Base-by-base conservation (phyloP, 1,284 basidiomycete species). In the Boletus semigastroideus region DNA sequence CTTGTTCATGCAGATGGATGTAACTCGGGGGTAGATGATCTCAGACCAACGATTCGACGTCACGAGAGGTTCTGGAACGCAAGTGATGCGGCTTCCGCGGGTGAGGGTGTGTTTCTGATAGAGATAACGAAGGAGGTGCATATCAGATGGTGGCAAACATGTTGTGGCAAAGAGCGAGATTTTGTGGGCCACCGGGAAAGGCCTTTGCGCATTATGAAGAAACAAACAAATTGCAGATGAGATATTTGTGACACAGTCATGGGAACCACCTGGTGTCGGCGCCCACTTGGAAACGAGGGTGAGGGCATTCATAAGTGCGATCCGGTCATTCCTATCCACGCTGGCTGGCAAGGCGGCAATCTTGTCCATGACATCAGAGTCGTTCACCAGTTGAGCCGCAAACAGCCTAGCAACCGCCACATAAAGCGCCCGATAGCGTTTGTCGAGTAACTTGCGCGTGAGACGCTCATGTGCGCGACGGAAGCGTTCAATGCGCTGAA, bases 251-350 rank as follows among this genome's bases (percentile, higher is more conserved):
- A 77, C 69, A 10, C 78, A 75, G 62, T 89, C 87, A 54, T 87
- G 84, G 2, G 80, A 74, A 5, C 73, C 67, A 4, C 68, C 74
- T 5, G 82, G 79, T 2, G 80, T 78, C 0, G 87, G 86, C 0
- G 84, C 84, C 86, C 86, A 89, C 66, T 89, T 90, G 5, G 76
- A 76, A 1, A 78, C 84, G 14, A 86, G 77, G 2, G 77, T 78
- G 28, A 88, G 68, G 25, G 72, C 66, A 52, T 68, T 69, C 17
- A 76, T 59, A 28, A 82, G 68, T 0, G 63, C 37, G 28, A 64
- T 55, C 16, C 66, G 67, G 42, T 76, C 69, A 5, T 65, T 33
- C 49, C 74, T 69, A 9, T 60, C n/a, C 1, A 47, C 61, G 31
- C 63, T 56, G 0, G 53, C 52, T 0, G 68, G 58, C 3, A 77